These are phyloP conservation scores for Trichoderma sp. DNA, from an alignment of 2,329 filamentous ascomycete genomes.

Conservation along the genomic window DNA sequence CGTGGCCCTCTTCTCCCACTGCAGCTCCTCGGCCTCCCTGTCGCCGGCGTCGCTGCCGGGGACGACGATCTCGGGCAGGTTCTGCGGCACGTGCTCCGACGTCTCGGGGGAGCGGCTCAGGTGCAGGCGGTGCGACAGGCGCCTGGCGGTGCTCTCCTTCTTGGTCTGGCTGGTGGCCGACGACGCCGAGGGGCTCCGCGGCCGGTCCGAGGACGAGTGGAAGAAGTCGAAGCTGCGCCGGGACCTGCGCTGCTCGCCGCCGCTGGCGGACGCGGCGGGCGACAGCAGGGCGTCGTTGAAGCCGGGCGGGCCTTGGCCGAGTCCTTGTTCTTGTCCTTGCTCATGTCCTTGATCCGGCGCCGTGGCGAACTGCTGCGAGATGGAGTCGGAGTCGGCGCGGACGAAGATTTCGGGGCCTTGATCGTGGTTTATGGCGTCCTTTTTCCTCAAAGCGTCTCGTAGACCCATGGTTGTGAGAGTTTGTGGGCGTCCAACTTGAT, in stretches of 20 bases:
- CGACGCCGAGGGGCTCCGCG: constrained; percentile 52
- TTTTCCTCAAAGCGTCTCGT: constrained; percentile 58
- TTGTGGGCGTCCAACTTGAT: neutral
- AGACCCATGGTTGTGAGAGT: constrained; percentile 48
- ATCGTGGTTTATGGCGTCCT: constrained; percentile 49
- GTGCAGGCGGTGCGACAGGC: constrained; percentile 72
- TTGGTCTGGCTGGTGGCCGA: constrained; percentile 46
- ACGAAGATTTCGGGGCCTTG: constrained; percentile 74
- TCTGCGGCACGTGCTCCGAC: constrained; percentile 74
- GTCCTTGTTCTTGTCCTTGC: too few relatives aligned
- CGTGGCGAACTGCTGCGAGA: constrained; percentile 74
- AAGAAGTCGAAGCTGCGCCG: constrained; percentile 53
- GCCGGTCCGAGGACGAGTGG: constrained; percentile 43
- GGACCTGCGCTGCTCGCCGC: constrained; percentile 36
- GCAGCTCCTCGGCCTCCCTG: constrained; percentile 59
- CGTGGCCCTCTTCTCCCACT: constrained; percentile 95
- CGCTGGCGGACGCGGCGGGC: constrained; percentile 33
- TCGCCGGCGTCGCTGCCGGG: constrained; percentile 47
- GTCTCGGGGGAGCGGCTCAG: constrained; percentile 60
- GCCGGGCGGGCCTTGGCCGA: constrained; percentile 27
- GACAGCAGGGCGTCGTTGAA: constrained; percentile 40
- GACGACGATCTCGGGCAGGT: constrained; percentile 73
- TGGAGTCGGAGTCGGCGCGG: constrained; percentile 82
- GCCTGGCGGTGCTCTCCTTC: constrained; percentile 42
- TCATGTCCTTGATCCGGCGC: constrained; percentile 53